Base-by-base conservation (phyloP, 1,284 basidiomycete species). In the Ustilago cynodontis region DNA sequence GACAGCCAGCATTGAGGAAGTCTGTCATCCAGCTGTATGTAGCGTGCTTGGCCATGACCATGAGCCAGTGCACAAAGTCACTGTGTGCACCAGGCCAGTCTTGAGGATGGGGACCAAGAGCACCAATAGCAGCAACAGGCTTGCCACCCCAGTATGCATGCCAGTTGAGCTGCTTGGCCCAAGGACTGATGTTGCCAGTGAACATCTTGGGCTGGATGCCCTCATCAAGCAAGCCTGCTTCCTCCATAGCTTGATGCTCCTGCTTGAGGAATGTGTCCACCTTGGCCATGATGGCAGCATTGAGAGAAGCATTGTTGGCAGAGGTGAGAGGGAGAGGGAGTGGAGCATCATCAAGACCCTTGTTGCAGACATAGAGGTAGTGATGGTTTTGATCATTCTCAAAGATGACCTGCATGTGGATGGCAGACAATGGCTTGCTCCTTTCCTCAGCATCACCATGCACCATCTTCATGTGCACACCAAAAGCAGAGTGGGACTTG, bases 161-260 rank as follows among this genome's bases (percentile, higher is more conserved):
- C 51, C 51, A 53, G 29, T 20, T 18, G 2, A 53, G 51, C n/a
- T 53, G 26, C 31, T 53, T 33, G n/a, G 20, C 8, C 51, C 51
- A 53, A 33, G 11, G 31, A 29, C 51, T 52, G 51, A 52, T 52
- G 51, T 52, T 52, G 31, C 51, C 51, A 14, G 29, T 52, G 26
- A 52, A 26, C n/a, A n/a, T 52, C 51, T 52, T 52, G 29, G 51
- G 51, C 31, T 33, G 51, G n/a, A 33, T 33, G 13, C 51, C 51
- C 4, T 52, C 14, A 11, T 45, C 22, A 22, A 45, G 43, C 43
- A 45, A 20, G 43, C 43, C 43, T 11, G 43, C 43, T 22, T 45
- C 43, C 43, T 45, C 43, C 43, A 45, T 45, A 31, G 31, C 26
- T 31, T 16, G 28, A 24, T 29, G 13, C 13, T 52, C 28, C 26